phyloP scores from a whole-genome alignment of 306 rosid genomes.

The Dryas octopetala region DNA sequence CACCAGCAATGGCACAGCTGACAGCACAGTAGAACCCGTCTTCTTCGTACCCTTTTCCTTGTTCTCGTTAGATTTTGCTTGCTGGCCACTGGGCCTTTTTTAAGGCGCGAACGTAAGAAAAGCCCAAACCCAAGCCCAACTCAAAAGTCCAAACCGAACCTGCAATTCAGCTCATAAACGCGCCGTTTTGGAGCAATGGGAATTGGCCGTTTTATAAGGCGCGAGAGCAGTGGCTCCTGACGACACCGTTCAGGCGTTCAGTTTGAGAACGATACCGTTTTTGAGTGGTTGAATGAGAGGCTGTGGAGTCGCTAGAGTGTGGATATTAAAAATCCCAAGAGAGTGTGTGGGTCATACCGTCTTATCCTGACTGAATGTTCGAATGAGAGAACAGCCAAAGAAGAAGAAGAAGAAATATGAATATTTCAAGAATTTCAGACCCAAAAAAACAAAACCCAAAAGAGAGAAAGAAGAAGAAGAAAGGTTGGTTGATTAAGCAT shows the following conservation, averaged over 20 bases:
- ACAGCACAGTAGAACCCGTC: background rate
- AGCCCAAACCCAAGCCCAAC: conserved; percentile 5
- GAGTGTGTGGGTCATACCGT: conserved; percentile 40
- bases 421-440: conserved; percentile 28
- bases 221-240: background rate
- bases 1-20: background rate
- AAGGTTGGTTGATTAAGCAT: conserved; percentile 35
- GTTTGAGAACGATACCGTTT: background rate
- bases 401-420: conserved; percentile 12
- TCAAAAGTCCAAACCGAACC: background rate
- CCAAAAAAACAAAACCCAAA: conserved; percentile 5
- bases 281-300: conserved; percentile 40
- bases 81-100: background rate
- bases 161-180: background rate
- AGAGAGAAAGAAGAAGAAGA: conserved; percentile 18
- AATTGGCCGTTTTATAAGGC: background rate
- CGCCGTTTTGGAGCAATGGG: background rate
- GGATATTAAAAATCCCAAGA: background rate
- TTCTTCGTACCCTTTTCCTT: background rate
- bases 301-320: conserved; percentile 24
- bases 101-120: background rate
- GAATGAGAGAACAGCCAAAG: conserved; percentile 36
- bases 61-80: background rate
- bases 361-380: conserved; percentile 57
- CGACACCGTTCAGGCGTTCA: too few relatives aligned